A percentile compares a stretch with the other conserved stretches of the same genome.
These are phyloP conservation scores for Sarocladiaceae sp. DNA, from an alignment of 2,329 filamentous ascomycete genomes.

Conservation along the genomic window DNA sequence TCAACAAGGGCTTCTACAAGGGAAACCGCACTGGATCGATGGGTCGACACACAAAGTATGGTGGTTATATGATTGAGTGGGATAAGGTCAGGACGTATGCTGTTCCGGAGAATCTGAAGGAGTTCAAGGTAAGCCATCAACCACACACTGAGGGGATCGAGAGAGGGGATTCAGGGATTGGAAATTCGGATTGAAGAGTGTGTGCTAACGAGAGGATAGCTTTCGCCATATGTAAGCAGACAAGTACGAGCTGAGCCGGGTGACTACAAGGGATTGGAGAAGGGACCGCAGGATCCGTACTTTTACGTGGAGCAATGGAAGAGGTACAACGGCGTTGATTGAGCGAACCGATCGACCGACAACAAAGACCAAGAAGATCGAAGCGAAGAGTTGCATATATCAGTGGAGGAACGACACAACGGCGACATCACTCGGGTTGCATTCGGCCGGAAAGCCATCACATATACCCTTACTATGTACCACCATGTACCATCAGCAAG, in stretches of 20 bases:
- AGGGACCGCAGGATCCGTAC: slow-evolving; percentile 56
- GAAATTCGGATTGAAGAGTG: slow-evolving; percentile 14
- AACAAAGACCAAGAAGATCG: background rate
- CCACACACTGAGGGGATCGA: no score
- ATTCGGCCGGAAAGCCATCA: background rate
- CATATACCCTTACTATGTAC: slow-evolving; percentile 11
- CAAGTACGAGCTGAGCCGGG: slow-evolving; percentile 51
- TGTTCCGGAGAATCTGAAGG: slow-evolving; percentile 63
- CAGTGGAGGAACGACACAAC: background rate
- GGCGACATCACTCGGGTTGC: background rate
- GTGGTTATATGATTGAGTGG: slow-evolving; percentile 81
- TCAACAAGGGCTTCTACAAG: slow-evolving; percentile 95
- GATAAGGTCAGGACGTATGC: slow-evolving; percentile 87
- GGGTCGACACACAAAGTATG: slow-evolving; percentile 78
- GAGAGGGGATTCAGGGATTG: no score
- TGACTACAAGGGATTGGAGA: slow-evolving; percentile 46
- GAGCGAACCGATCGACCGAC: slow-evolving; percentile 17
- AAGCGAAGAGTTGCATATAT: background rate
- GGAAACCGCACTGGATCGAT: slow-evolving; percentile 85
- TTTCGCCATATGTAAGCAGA: slow-evolving; percentile 73
- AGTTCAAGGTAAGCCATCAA: slow-evolving; percentile 69
- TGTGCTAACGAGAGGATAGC: slow-evolving; percentile 47
- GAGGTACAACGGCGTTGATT: slow-evolving; percentile 59
- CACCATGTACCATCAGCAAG: slow-evolving; percentile 10
- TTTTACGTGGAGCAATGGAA: slow-evolving; percentile 65